Evolutionary conservation across 805 yeast species (phyloP), one percentile per base, ranked within the genome.

Genomic region (Monosporozyma yasuniensis): DNA sequence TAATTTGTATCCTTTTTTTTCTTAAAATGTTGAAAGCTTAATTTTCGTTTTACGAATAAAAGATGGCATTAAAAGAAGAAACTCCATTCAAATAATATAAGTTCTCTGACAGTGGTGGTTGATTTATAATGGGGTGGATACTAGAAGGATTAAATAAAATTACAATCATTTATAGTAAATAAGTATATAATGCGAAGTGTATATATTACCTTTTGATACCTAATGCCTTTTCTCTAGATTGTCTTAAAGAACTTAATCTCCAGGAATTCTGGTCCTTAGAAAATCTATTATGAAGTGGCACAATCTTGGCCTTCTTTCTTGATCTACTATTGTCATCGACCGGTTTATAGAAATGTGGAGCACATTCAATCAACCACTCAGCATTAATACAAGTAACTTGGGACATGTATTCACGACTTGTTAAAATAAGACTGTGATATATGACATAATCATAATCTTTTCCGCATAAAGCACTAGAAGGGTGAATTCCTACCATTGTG

Each of bases 401-500:
- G 50, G 93, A 85, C 96, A 91, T 88, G 61, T 86, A 93, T 72
- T 91, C 98, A 61, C 82, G 81, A 14, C 85, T 78, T 0, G 99
- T 91, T 55, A 88, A 73, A 28, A 89, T 77, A 48, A 89, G 73
- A 30, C 89, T 85, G 60, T 89, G 89, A 60, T 87, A 90, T 8
- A 91, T 65, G 43, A 89, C 84, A 67, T 87, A 87, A 52, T 85
- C 91, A 11, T 91, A 86, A 41, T 72, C 74, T 50, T 70, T 71
- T 35, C 75, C 76, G 60, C 76, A 79, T 18, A 91, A 64, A 3
- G 88, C 70, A 52, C 95, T 84, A 2, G 95, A 85, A 1, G 99
- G 99, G 64, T 91, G 97, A 52, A 91, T 75, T 51, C 76, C 79
- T 14, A 90, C 96, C 1, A 83, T 80, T 0, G 86, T 82, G 32